phyloP scores from a whole-genome alignment of 2,329 filamentous ascomycete genomes.

The Polytolypa hystricis region DNA sequence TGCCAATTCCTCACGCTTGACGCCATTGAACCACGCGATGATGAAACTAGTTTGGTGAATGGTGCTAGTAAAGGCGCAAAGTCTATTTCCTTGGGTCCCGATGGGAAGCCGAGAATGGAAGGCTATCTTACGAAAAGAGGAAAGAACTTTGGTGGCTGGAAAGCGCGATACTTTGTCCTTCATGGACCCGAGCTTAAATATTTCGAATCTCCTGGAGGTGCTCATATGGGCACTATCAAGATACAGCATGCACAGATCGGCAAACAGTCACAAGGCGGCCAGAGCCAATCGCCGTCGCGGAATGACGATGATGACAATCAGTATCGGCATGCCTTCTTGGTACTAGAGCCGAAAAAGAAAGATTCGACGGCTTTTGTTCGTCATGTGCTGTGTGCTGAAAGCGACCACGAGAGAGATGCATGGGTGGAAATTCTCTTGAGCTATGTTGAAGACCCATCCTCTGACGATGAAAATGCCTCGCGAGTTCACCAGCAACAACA shows the following conservation, averaged over 20 bases:
- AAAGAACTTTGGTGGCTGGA: constrained; percentile 99
- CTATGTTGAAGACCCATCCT: constrained; percentile 69
- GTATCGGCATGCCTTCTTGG: constrained; percentile 90
- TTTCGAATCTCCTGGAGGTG: constrained; percentile 80
- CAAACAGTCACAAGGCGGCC: constrained; percentile 61
- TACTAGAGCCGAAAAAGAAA: constrained; percentile 92
- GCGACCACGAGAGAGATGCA: constrained; percentile 77
- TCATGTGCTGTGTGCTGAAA: constrained; percentile 92
- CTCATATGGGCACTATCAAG: constrained; percentile 88
- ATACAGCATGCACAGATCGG: constrained; percentile 84
- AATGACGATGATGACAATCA: constrained; percentile 67
- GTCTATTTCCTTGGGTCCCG: constrained; percentile 39
- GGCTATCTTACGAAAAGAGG: constrained; percentile 94
- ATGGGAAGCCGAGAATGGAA: constrained; percentile 61
- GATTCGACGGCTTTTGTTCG: constrained; percentile 79
- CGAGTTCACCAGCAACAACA: constrained; percentile 7
- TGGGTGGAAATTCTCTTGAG: constrained; percentile 87
- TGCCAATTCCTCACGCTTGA: constrained; percentile 75
- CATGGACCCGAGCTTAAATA: constrained; percentile 70
- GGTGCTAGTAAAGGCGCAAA: constrained; percentile 23
- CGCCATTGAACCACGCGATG: constrained; percentile 44
- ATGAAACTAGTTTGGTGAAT: constrained; percentile 41
- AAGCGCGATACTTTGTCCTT: constrained; percentile 64
- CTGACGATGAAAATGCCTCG: constrained; percentile 21
- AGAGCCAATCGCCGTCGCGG: constrained; percentile 50